Evolutionary conservation across 108 stramenopile species (phyloP), one percentile per base, ranked within the genome.

Genomic region (Skeletonema tropicum): DNA sequence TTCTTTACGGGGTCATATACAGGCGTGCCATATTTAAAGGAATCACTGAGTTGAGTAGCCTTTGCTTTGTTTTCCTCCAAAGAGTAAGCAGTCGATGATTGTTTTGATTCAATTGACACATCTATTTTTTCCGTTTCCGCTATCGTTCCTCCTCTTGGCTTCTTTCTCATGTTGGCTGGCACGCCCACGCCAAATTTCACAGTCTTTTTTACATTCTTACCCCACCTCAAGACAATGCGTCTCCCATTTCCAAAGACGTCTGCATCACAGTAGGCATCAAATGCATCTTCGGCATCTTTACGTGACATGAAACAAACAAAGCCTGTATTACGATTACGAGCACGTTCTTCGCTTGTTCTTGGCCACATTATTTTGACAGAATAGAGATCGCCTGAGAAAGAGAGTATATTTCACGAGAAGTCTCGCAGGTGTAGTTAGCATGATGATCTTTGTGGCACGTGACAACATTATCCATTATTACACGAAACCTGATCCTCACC

Each of bases 331-430:
- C 96, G 79, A 64, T 93, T 88, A 32, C 97, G 87, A 3, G 78
- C 72, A 32, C 90, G 48, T 73, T 97, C 97, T 67, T 94, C 93
- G 35, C 82, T 78, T 3, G 95, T 95, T 25, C 97, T 77, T 3
- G 97, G 96, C 94, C 94, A 97, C 97, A 97, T 97, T 68, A 97
- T 94, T 71, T 96, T 96, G 61, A 96, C 86, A 36, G 89, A 90
- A 85, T 95, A 93, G 45, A 96, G 74, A 78, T 86, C 85, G 63
- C 88, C 87, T 89, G 17, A 68, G 45, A 41, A 26, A 13, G 33
- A 57, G 66, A 69, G 73, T 63, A 68, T 52, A n/a, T 41, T 36
- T 25, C n/a, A 42, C 52, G 66, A 42, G 71, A 70, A 59, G 17
- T 17, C 75, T 71, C 60, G 36, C 75, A 74, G 35, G 42, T 36